These are phyloP conservation scores for Thymus quinquecostatus DNA, from an alignment of 257 asterid genomes.

Conservation along the genomic window DNA sequence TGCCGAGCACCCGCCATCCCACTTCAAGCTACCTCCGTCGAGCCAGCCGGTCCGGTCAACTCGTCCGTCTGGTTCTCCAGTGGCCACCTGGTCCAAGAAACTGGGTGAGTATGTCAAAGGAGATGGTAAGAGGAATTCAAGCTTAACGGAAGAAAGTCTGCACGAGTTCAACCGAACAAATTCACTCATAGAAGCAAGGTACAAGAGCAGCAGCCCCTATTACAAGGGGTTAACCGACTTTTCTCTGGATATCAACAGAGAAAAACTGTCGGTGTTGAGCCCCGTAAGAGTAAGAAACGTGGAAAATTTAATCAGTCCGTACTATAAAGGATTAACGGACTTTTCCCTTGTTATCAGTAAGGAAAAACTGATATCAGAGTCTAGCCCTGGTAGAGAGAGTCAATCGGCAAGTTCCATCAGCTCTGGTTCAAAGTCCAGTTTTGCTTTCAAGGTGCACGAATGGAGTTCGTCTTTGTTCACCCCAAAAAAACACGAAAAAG, in stretches of 20 bases:
- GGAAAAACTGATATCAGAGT: conserved; percentile 45
- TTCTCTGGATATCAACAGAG: conserved; percentile 43
- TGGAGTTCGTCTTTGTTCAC: conserved; percentile 62
- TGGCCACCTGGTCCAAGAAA: conserved; percentile 40
- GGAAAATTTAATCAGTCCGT: conserved; percentile 56
- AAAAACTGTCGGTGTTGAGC: conserved; percentile 40
- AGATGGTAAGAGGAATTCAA: conserved; percentile 24
- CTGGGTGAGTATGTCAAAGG: conserved; percentile 32
- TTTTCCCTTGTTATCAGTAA: conserved; percentile 47
- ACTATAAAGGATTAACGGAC: conserved; percentile 67
- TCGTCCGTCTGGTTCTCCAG: conserved; percentile 38
- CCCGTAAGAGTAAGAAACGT: conserved; percentile 47
- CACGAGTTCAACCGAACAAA: conserved; percentile 48
- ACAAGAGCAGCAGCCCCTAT: conserved; percentile 57
- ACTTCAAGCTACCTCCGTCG: conserved; percentile 30
- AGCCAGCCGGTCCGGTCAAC: conserved; percentile 36
- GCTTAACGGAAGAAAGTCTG: conserved; percentile 42
- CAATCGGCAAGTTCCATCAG: conserved; percentile 41
- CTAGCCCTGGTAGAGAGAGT: conserved; percentile 53
- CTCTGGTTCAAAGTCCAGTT: conserved; percentile 44
- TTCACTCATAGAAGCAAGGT: conserved; percentile 39
- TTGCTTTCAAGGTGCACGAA: conserved; percentile 52
- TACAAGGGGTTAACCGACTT: conserved; percentile 62
- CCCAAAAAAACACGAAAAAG: conserved; percentile 35
- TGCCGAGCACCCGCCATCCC: conserved; percentile 43